phyloP scores from a whole-genome alignment of 495 filamentous ascomycete genomes.

The Penicillium macrosclerotiorum region DNA sequence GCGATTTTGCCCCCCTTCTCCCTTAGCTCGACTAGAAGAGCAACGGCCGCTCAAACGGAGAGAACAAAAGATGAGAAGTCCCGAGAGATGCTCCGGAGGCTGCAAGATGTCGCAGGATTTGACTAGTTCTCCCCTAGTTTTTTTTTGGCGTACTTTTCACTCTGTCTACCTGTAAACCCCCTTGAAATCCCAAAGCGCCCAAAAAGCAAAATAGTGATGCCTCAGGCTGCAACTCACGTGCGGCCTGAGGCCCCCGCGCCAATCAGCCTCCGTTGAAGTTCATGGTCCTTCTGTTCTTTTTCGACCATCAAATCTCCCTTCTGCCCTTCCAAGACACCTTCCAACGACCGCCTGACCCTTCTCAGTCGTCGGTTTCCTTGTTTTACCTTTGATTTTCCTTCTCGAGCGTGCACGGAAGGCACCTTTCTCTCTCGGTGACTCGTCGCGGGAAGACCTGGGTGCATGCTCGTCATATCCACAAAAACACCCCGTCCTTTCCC shows the following conservation, averaged over 20 bases:
- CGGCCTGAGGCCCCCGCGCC: conserved; percentile 13
- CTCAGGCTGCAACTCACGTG: not conserved
- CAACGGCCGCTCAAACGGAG: conserved; percentile 2
- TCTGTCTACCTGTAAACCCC: no score
- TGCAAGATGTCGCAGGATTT: no score
- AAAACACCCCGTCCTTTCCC: conserved; percentile 37
- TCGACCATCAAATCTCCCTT: conserved; percentile 17
- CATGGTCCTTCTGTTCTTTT: conserved; percentile 15
- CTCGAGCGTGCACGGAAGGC: conserved; percentile 25
- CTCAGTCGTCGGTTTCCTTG: not conserved
- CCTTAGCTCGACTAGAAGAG: no score
- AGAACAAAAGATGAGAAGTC: not conserved
- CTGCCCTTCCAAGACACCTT: conserved; percentile 3
- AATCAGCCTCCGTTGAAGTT: conserved; percentile 23
- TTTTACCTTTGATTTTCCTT: conserved; percentile 1
- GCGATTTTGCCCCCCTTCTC: not conserved
- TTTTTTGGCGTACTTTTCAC: no score
- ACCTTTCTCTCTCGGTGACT: conserved; percentile 28
- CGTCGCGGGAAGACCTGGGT: conserved; percentile 34
- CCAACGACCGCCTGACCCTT: conserved; percentile 1
- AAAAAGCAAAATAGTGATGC: no score
- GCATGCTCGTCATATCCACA: conserved; percentile 45
- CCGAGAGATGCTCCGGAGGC: no score
- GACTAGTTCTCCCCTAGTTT: no score
- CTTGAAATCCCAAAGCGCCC: no score